Conservation (phyloP, 805 yeast genomes). For the Monosporozyma solicola region DNA sequence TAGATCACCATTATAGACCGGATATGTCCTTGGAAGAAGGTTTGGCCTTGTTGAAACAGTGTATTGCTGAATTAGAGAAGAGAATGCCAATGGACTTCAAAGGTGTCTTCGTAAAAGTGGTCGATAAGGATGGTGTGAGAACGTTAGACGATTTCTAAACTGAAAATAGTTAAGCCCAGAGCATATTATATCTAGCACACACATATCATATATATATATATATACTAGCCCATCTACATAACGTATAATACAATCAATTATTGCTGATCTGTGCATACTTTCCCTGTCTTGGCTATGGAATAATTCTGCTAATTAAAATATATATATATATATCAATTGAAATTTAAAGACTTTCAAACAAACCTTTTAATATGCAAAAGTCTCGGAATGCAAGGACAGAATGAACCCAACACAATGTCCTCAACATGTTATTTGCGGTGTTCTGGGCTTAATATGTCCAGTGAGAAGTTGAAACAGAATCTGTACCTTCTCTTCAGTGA, state of each 20-base stretch:
- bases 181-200: neutral
- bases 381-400: conserved; percentile 5
- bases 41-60: conserved; percentile 55
- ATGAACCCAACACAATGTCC: conserved; percentile 49
- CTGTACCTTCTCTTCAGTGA: conserved; percentile 51
- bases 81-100: conserved; percentile 81
- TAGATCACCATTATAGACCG: conserved; percentile 81
- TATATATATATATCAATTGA: conserved; percentile 9
- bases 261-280: too few species aligned
- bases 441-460: conserved; percentile 17
- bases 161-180: neutral
- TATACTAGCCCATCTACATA: neutral
- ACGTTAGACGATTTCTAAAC: conserved; percentile 22
- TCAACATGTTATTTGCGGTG: conserved; percentile 34
- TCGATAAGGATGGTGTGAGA: conserved; percentile 54
- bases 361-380: too few species aligned
- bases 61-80: conserved; percentile 67
- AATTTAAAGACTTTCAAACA: too few species aligned
- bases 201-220: neutral
- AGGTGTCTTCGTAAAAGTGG: conserved; percentile 65
- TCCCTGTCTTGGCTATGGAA: too few species aligned
- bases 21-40: conserved; percentile 76
- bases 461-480: conserved; percentile 38
- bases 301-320: too few species aligned
- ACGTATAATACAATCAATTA: neutral